Evolutionary conservation across 2,329 filamentous ascomycete species (phyloP).

Genomic region (Plenodomus tracheiphilus): DNA sequence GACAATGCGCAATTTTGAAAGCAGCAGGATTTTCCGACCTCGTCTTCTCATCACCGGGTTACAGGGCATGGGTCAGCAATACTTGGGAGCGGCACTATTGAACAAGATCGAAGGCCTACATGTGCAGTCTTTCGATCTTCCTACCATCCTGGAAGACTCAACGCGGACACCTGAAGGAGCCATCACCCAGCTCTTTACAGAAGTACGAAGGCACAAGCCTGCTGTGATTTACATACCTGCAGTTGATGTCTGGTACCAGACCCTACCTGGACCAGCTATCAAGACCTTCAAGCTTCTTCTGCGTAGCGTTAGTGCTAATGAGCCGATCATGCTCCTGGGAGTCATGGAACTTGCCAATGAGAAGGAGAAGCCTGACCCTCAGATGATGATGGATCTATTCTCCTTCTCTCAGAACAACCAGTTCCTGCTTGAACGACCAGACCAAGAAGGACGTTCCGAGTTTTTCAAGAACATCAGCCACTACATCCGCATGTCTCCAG

Average conservation of each 20-base stretch:
- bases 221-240: constrained; percentile 94
- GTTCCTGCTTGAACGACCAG: constrained; percentile 69
- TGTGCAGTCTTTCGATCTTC: constrained; percentile 91
- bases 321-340: constrained; percentile 86
- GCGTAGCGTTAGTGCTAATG: constrained; percentile 81
- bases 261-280: constrained; percentile 66
- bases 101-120: constrained; percentile 93
- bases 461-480: constrained; percentile 78
- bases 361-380: constrained; percentile 58
- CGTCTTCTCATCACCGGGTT: constrained; percentile 80
- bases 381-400: constrained; percentile 77
- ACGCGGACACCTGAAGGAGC: constrained; percentile 83
- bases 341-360: constrained; percentile 72
- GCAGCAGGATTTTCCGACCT: constrained; percentile 83
- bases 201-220: constrained; percentile 91
- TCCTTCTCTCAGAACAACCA: constrained; percentile 81
- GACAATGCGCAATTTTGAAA: constrained; percentile 73
- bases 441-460: constrained; percentile 68
- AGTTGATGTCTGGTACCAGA: constrained; percentile 83
- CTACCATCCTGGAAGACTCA: constrained; percentile 81
- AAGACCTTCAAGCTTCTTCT: constrained; percentile 84
- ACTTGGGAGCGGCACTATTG: constrained; percentile 80
- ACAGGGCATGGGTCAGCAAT: constrained; percentile 90
- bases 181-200: constrained; percentile 86
- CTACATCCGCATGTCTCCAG: constrained; percentile 77